A percentile compares a stretch with the other conserved stretches of the same genome.
phyloP scores from a whole-genome alignment of 2,329 filamentous ascomycete genomes.

The Hansfordia pulvinata region DNA sequence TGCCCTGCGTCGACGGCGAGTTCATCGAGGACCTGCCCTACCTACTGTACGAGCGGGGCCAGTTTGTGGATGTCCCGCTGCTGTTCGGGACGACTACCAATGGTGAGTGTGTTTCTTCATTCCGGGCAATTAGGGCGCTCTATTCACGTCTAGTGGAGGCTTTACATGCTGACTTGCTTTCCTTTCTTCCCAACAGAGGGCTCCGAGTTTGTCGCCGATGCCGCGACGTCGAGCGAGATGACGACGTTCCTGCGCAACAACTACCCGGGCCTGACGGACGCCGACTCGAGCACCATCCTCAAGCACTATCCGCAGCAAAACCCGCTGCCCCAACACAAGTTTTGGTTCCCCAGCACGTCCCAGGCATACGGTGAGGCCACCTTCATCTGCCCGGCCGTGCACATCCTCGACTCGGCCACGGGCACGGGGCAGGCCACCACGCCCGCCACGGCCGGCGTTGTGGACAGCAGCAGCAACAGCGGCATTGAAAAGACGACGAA shows the following conservation, averaged over 20 bases:
- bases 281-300: constrained; percentile 37
- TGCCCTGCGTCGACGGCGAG: constrained; percentile 39
- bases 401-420: constrained; percentile 34
- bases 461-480: constrained; percentile 12
- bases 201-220: constrained; percentile 42
- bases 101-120: too few relatives aligned
- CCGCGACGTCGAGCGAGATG: constrained; percentile 30
- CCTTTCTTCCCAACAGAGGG: too few relatives aligned
- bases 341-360: constrained; percentile 43
- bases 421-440: too few relatives aligned
- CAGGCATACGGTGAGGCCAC: constrained; percentile 51
- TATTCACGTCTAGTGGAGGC: too few relatives aligned
- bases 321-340: too few relatives aligned
- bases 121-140: too few relatives aligned
- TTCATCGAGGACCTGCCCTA: constrained; percentile 37
- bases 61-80: constrained; percentile 38
- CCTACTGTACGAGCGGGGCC: constrained; percentile 28
- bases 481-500: constrained; percentile 8
- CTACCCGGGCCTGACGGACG: constrained; percentile 37
- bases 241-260: constrained; percentile 43
- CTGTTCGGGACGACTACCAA: constrained; percentile 47
- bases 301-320: too few relatives aligned
- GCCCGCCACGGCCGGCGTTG: too few relatives aligned
- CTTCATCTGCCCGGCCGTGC: constrained; percentile 50
- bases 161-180: too few relatives aligned